Evolutionary conservation across 495 filamentous ascomycete genomes (phyloP), one percentile per base, ranked within the genome.

Genomic region (Neurospora intermedia): DNA sequence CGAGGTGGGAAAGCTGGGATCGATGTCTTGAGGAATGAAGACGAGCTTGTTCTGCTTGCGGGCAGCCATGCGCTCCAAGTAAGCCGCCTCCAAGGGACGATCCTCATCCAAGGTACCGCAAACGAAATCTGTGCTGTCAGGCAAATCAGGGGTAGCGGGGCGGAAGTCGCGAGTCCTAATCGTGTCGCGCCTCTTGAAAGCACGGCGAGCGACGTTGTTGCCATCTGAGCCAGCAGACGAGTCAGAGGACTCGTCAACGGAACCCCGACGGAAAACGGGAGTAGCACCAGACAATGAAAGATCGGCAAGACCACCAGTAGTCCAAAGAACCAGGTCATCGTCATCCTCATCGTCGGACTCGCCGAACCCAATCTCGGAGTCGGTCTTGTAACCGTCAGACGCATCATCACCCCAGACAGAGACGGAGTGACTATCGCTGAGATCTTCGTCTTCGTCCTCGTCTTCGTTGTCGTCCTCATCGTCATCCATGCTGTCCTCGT

Each of bases 31-130:
- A 54, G 96, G 94, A 38, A 93, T 92, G 39, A 85, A 76, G 72
- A 89, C 88, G 73, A 92, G 92, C 81, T 93, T 97, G 71, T 89
- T 90, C 54, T 90, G 89, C 73, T 91, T 91, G 45, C 93, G 89
- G 69, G 93, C 89, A 77, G 96, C 92, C 72, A 96, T 85, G 75
- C 91, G 92, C 13, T 92, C 93, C 69, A 97, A 88, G 80, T 97
- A 99, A 3, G 93, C 94, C 73, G 92, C 91, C 79, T 99, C 96
- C 46, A 98, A 81, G n/a, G 93, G 91, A 70, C 93, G 91, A 79
- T 99, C 96, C 79, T 99, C 96, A 77, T 98, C 96, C 20, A 99
- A 84, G 16, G 96, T 99, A 69, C 96, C 96, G 78, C 96, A 97
- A 35, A 99, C 96, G 78, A 99, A 99, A 80, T 98, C 96, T 46